Evolutionary conservation across 768 basidiomycete species (phyloP).

Genomic region (Amyloporia xantha): DNA sequence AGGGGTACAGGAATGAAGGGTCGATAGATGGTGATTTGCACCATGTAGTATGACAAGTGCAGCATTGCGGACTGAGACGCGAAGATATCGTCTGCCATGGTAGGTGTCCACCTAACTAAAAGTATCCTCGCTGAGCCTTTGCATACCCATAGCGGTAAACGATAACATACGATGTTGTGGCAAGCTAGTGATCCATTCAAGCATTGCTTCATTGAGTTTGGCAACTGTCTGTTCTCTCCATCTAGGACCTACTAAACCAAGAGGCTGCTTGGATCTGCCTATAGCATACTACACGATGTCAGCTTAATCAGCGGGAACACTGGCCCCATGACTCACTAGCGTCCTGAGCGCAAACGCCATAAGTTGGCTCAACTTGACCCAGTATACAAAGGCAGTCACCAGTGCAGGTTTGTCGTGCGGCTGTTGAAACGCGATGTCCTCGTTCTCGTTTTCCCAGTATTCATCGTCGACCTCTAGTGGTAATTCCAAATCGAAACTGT

Average conservation of each 20-base stretch:
- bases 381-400: conserved; percentile 34
- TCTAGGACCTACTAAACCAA: conserved; percentile 20
- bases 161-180: conserved; percentile 23
- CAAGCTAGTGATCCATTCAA: conserved; percentile 26
- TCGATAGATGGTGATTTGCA: conserved; percentile 71
- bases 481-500: conserved; percentile 46
- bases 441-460: conserved; percentile 40
- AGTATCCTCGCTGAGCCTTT: background rate
- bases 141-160: background rate
- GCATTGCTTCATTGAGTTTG: conserved; percentile 39
- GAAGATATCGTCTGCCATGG: conserved; percentile 29
- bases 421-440: conserved; percentile 37
- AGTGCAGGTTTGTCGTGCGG: conserved; percentile 36
- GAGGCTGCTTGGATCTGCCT: conserved; percentile 34
- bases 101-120: conserved; percentile 37
- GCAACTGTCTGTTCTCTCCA: conserved; percentile 31
- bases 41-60: conserved; percentile 44
- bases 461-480: conserved; percentile 54
- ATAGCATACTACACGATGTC: conserved; percentile 51
- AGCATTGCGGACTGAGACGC: conserved; percentile 39
- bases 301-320: background rate
- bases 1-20: conserved; percentile 54
- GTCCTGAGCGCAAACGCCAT: conserved; percentile 37
- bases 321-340: conserved; percentile 31
- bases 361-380: conserved; percentile 41